These are phyloP conservation scores for Tribonema minus DNA, from an alignment of 108 stramenopile species.

Conservation along the genomic window DNA sequence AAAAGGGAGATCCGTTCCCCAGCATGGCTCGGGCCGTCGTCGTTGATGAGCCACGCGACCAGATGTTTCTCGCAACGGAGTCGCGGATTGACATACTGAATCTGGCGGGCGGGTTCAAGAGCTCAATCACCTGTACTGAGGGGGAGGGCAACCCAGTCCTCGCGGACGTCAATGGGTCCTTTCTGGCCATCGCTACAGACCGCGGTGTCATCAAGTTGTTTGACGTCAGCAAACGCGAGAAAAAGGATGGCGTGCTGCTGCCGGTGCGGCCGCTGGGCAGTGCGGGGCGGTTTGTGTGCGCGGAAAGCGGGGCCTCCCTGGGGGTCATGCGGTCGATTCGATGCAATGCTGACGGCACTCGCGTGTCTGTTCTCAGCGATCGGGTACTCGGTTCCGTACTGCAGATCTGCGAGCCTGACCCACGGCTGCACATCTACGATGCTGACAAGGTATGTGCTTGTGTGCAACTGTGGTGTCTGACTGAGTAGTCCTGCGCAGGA, in stretches of 20 bases:
- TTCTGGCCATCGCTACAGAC: conserved; percentile 59
- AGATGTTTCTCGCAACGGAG: conserved; percentile 38
- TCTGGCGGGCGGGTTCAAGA: conserved; percentile 44
- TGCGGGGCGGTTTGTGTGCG: conserved; percentile 31
- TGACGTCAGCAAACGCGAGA: conserved; percentile 42
- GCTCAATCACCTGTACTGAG: conserved; percentile 43
- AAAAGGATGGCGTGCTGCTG: conserved; percentile 12
- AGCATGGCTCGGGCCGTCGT: conserved; percentile 39
- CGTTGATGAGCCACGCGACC: conserved; percentile 43
- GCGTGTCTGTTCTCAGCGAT: conserved; percentile 57
- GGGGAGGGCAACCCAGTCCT: conserved; percentile 51
- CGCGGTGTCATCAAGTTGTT: conserved; percentile 53
- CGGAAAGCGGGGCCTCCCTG: conserved; percentile 9
- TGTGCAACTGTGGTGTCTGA: too few relatives aligned
- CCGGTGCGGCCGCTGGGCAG: conserved; percentile 44
- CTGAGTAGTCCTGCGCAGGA: too few relatives aligned
- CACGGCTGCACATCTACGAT: conserved; percentile 60
- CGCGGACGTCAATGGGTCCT: conserved; percentile 53
- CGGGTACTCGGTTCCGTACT: conserved; percentile 36
- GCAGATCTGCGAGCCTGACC: conserved; percentile 50
- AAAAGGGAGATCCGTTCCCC: conserved; percentile 30
- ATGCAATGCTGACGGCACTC: conserved; percentile 57
- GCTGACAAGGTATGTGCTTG: too few relatives aligned
- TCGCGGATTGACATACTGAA: conserved; percentile 42
- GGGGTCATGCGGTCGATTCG: conserved; percentile 52